Percentiles rank a stretch among this genome's conserved stretches.
Conservation (phyloP, 805 yeast species). For the Ogataea polymorpha region DNA sequence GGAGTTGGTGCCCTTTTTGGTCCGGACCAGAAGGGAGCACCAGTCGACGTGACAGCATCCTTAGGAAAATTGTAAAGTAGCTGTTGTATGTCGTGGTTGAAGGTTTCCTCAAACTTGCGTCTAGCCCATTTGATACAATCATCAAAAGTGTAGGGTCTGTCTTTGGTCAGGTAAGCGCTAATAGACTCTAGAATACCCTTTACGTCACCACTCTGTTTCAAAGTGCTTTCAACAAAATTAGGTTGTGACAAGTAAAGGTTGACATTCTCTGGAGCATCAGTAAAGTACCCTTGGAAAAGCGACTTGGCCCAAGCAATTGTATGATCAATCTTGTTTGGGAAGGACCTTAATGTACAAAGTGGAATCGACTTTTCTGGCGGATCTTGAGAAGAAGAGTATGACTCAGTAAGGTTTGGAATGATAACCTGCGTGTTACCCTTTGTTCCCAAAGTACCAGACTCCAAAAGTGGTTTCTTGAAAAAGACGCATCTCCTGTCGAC, state of each 20-base stretch:
- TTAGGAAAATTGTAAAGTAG: constrained; percentile 90
- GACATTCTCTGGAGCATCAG: constrained; percentile 90
- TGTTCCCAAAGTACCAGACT: constrained; percentile 96
- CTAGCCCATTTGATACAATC: constrained; percentile 97
- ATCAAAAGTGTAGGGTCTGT: constrained; percentile 86
- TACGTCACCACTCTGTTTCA: constrained; percentile 90
- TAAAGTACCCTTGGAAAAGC: constrained; percentile 86
- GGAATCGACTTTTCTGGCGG: constrained; percentile 99
- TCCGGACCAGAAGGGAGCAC: constrained; percentile 97
- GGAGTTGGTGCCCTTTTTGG: constrained; percentile 95
- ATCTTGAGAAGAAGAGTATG: constrained; percentile 93
- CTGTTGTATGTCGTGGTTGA: constrained; percentile 82
- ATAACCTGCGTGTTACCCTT: constrained; percentile 98
- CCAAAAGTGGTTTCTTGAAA: constrained; percentile 84
- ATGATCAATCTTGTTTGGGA: constrained; percentile 97
- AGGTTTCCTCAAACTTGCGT: constrained; percentile 80
- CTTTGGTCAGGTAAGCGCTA: constrained; percentile 58
- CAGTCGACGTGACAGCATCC: constrained; percentile 86
- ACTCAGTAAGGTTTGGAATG: constrained; percentile 89
- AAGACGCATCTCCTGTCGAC: constrained; percentile 97
- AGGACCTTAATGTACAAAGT: constrained; percentile 91
- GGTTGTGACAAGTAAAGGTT: constrained; percentile 89
- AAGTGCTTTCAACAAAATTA: constrained; percentile 83
- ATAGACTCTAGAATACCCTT: constrained; percentile 84
- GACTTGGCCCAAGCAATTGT: constrained; percentile 99